Conservation (phyloP, 768 basidiomycete genomes). For the Tylopilus sp. region DNA sequence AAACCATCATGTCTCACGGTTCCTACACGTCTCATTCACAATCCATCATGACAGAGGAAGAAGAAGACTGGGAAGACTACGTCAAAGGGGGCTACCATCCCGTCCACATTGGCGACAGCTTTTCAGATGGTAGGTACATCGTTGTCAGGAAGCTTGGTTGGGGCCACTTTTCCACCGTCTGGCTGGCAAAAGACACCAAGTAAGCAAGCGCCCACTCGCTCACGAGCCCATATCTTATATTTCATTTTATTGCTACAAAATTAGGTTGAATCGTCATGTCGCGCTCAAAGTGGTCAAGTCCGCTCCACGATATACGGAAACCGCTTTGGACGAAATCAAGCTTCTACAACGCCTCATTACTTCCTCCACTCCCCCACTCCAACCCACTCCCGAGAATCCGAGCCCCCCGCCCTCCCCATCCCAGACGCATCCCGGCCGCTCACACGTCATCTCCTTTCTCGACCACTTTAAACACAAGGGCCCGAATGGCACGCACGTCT, state of each 20-base stretch:
- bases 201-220: constrained; percentile 34
- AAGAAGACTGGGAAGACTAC: constrained; percentile 92
- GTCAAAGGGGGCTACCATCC: constrained; percentile 83
- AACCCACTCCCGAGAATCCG: constrained; percentile 46
- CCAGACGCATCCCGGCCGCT: constrained; percentile 79
- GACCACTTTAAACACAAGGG: constrained; percentile 98
- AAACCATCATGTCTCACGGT: constrained; percentile 60
- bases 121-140: constrained; percentile 81
- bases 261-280: constrained; percentile 91
- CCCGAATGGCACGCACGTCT: constrained; percentile 95
- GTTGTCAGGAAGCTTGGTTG: constrained; percentile 95
- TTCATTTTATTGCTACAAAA: constrained; percentile 14
- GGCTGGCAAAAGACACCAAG: constrained; percentile 84
- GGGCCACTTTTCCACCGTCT: constrained; percentile 94
- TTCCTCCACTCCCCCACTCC: constrained; percentile 58
- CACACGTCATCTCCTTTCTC: constrained; percentile 95
- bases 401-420: constrained; percentile 51
- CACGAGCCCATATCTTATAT: not conserved
- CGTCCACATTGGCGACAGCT: constrained; percentile 91
- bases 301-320: constrained; percentile 94
- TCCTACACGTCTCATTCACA: constrained; percentile 69
- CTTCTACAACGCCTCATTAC: constrained; percentile 93
- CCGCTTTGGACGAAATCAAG: constrained; percentile 98
- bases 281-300: constrained; percentile 99
- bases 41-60: constrained; percentile 86